Percentiles rank a stretch among this genome's conserved stretches.
Evolutionary conservation across 352 stramenopile species (phyloP).

Genomic region (Phytophthora citrophthora): DNA sequence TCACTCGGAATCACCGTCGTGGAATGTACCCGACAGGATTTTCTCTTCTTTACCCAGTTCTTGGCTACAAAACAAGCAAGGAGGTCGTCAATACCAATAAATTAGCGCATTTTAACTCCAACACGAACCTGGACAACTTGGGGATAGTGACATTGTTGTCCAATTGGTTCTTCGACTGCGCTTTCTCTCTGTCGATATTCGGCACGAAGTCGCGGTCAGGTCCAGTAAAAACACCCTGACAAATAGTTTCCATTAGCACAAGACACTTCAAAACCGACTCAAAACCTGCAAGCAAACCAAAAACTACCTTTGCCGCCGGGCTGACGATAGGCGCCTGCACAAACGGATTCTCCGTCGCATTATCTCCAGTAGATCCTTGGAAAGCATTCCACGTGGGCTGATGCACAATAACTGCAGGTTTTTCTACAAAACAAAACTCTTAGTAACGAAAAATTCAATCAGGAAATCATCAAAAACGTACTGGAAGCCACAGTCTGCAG

Average conservation of each 20-base stretch:
- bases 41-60: slow-evolving; percentile 70
- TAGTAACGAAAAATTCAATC: slow-evolving; percentile 4
- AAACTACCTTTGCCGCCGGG: slow-evolving; percentile 27
- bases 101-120: slow-evolving; percentile 1
- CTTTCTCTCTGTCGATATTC: slow-evolving; percentile 40
- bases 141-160: slow-evolving; percentile 46
- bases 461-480: slow-evolving; percentile 26
- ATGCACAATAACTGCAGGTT: slow-evolving; percentile 44
- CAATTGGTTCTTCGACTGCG: slow-evolving; percentile 49
- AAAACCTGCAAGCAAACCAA: not conserved
- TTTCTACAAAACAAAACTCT: slow-evolving; percentile 36
- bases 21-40: slow-evolving; percentile 66
- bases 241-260: not conserved
- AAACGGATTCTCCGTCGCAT: slow-evolving; percentile 55
- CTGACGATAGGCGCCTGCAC: slow-evolving; percentile 52
- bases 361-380: slow-evolving; percentile 49
- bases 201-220: slow-evolving; percentile 45
- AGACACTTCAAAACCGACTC: not conserved
- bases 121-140: slow-evolving; percentile 49
- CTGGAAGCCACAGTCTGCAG: slow-evolving; percentile 48
- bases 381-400: slow-evolving; percentile 63
- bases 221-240: slow-evolving; percentile 40
- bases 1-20: slow-evolving; percentile 72
- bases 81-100: not conserved
- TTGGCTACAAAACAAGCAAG: slow-evolving; percentile 29